phyloP scores from a whole-genome alignment of 139 green algal species.

The Coelastrella sp. region DNA sequence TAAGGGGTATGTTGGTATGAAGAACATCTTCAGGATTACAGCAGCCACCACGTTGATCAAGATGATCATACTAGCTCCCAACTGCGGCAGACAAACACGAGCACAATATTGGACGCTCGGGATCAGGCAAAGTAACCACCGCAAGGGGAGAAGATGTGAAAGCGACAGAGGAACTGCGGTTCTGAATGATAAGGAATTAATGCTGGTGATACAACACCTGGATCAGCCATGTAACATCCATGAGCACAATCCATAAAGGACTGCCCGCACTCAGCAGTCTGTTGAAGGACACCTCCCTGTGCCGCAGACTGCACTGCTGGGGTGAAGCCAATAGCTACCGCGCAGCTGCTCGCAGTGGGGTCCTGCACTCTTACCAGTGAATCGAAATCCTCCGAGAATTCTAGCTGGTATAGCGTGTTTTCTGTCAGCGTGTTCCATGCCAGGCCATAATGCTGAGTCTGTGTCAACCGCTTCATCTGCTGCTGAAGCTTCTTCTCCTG shows the following conservation, averaged over 20 bases:
- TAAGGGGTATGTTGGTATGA: neutral
- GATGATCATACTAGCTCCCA: neutral
- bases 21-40: neutral
- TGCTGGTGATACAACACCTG: too few species aligned
- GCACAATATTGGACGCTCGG: neutral
- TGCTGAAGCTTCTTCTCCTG: slow-evolving; percentile 20
- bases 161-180: neutral
- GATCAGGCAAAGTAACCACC: neutral
- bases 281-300: neutral
- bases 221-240: too few species aligned
- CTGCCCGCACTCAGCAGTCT: too few species aligned
- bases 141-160: neutral
- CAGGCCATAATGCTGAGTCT: neutral
- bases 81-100: too few species aligned
- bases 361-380: neutral
- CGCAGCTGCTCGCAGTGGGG: neutral
- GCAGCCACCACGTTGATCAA: neutral
- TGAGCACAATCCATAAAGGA: too few species aligned
- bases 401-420: neutral
- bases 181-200: too few species aligned
- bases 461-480: neutral
- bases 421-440: neutral
- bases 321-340: too few species aligned
- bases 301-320: neutral
- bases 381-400: slow-evolving; percentile 33